Evolutionary conservation across 1,139 yeast genomes (phyloP).

Genomic region (Geotrichum phurueaensis): DNA sequence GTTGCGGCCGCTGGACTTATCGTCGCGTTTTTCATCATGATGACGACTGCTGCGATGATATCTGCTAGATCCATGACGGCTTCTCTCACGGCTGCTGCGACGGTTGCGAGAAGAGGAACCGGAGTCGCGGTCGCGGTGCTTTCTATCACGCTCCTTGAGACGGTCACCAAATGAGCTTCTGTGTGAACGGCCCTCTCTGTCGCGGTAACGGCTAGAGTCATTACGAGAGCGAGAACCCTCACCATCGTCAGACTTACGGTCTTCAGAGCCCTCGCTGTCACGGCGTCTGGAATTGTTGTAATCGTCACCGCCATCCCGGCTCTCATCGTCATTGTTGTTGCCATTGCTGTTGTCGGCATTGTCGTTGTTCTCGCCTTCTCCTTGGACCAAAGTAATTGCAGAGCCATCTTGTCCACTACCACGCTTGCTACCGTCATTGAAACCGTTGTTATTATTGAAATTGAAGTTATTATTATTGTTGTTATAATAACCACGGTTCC

Average conservation of each 20-base stretch:
- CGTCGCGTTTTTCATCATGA: conserved; percentile 22
- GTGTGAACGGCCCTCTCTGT: conserved; percentile 8
- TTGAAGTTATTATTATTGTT: conserved; percentile 13
- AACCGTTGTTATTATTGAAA: conserved; percentile 1
- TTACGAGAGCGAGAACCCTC: conserved; percentile 22
- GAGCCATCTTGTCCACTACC: conserved; percentile 15
- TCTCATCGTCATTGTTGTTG: conserved; percentile 13
- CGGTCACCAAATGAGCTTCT: conserved; percentile 16
- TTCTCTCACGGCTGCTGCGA: conserved; percentile 21
- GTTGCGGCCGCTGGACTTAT: conserved; percentile 23
- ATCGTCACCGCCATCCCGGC: not conserved
- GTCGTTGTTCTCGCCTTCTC: conserved; percentile 15
- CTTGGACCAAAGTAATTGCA: conserved; percentile 18
- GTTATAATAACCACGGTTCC: conserved; percentile 7
- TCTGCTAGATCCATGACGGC: conserved; percentile 19
- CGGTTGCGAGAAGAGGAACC: conserved; percentile 16
- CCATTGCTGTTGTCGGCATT: conserved; percentile 17
- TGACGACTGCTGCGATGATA: conserved; percentile 21
- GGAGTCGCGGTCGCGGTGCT: conserved; percentile 17
- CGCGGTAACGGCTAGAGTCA: conserved; percentile 7
- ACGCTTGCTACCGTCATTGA: not conserved
- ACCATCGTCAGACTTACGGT: conserved; percentile 17
- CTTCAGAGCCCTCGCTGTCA: conserved; percentile 21
- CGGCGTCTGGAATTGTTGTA: conserved; percentile 8
- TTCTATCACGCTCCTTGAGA: conserved; percentile 15